phyloP scores from a whole-genome alignment of 2,329 filamentous ascomycete species.

The Daldinia sp. region DNA sequence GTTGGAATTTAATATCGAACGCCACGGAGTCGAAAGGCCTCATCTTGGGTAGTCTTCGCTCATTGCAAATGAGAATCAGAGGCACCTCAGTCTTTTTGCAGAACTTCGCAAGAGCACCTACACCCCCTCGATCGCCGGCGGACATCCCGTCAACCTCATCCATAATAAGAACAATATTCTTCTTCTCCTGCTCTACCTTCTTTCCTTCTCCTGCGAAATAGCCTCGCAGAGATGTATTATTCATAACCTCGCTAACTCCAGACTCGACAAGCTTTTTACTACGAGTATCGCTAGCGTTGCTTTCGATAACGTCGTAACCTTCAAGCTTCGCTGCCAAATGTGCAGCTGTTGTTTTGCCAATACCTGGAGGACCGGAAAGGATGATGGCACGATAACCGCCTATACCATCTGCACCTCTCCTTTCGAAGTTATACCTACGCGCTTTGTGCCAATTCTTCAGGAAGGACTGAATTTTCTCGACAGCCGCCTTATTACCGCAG shows the following conservation, averaged over 20 bases:
- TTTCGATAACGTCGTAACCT: conserved; percentile 92
- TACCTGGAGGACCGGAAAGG: conserved; percentile 92
- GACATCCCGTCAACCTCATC: conserved; percentile 99
- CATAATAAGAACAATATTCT: conserved; percentile 97
- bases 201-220: conserved; percentile 89
- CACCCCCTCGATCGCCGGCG: conserved; percentile 92
- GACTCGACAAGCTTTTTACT: conserved; percentile 96
- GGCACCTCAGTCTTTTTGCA: conserved; percentile 96
- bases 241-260: conserved; percentile 87
- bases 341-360: conserved; percentile 96
- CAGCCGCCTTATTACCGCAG: conserved; percentile 89
- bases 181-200: conserved; percentile 80
- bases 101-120: conserved; percentile 90
- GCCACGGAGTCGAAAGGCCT: conserved; percentile 92
- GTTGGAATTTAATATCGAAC: conserved; percentile 85
- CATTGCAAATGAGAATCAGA: conserved; percentile 97
- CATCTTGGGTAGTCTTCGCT: conserved; percentile 93
- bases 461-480: conserved; percentile 92
- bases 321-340: conserved; percentile 93
- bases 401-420: conserved; percentile 82
- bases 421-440: conserved; percentile 82
- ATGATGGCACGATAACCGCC: conserved; percentile 89
- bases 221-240: conserved; percentile 90
- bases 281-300: conserved; percentile 92
- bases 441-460: conserved; percentile 81